Evolutionary conservation across 1,139 yeast genomes (phyloP).

Genomic region (Suhomyces wounanorum): DNA sequence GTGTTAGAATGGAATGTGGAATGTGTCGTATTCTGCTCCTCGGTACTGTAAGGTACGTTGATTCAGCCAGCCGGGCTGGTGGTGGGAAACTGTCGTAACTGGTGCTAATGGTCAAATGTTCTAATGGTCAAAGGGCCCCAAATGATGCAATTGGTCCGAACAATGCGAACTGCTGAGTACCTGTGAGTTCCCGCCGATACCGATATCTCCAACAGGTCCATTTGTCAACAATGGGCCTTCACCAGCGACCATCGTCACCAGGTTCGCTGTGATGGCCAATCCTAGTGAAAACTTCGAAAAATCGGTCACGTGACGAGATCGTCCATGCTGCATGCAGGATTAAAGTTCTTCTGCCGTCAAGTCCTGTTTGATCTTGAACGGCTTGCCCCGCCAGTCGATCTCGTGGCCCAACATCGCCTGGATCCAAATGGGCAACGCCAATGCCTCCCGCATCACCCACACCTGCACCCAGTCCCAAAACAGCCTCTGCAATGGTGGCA

Average conservation of each 20-base stretch:
- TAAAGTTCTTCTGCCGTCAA: conserved; percentile 71
- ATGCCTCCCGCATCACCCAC: conserved; percentile 70
- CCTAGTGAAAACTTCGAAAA: too few species aligned
- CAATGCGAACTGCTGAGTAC: not conserved
- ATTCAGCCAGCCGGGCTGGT: not conserved
- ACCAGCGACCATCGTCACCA: too few species aligned
- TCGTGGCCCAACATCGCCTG: conserved; percentile 76
- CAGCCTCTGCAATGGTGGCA: conserved; percentile 17
- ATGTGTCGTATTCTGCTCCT: not conserved
- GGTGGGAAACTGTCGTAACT: too few species aligned
- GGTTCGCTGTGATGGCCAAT: too few species aligned
- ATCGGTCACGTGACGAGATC: not conserved
- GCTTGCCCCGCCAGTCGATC: conserved; percentile 82
- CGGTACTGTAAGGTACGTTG: not conserved
- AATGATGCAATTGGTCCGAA: too few species aligned
- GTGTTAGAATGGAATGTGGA: not conserved
- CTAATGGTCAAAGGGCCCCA: too few species aligned
- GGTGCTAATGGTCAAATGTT: too few species aligned
- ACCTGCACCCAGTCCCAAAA: conserved; percentile 31
- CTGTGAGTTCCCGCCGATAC: not conserved
- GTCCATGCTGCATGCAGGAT: not conserved
- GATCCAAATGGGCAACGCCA: conserved; percentile 86
- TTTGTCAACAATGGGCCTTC: not conserved
- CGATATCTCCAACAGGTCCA: not conserved
- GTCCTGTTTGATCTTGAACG: conserved; percentile 71